Evolutionary conservation across 2,329 filamentous ascomycete genomes (phyloP), one percentile per base, ranked within the genome.

Genomic region (Aspergillus phoenicis): DNA sequence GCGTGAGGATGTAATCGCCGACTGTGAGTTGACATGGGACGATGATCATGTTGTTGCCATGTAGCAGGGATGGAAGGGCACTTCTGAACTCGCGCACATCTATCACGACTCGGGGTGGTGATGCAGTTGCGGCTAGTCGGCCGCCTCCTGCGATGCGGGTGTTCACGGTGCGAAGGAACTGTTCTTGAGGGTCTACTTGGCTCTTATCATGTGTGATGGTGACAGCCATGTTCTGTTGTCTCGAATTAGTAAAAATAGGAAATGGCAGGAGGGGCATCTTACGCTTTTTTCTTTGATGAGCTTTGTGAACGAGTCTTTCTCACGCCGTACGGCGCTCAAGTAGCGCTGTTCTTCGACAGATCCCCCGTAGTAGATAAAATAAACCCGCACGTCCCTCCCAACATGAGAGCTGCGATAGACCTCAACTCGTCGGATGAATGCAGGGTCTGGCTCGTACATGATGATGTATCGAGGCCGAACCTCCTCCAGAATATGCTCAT

Each of bases 61-160:
- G 94, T 2, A 98, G 83, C 4, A 99, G 84, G 1, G 93, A 97
- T 0, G 95, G 94, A 0, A 99, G 84, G 1, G 91, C 93, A 33
- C 93, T 97, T 65, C 95, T 88, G 75, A 99, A 98, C 77, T 99
- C 95, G 72, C 95, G 91, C 30, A 98, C 91, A 70, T 99, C 95
- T 45, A 98, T 93, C 2, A 99, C 91, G 0, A 98, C 91, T 26
- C 93, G 89, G 0, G 95, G 94, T 22, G 93, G 93, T 66, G 93
- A 86, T 5, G 92, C 89, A 5, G 93, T 97, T 8, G 93, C 93
- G 17, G 85, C 82, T 1, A 98, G 83, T 48, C 91, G 87, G 8
- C 95, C 95, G 52, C 95, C 95, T 59, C 95, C 95, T 1, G 95
- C 95, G 70, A 99, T 98, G 61, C 95, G 87, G 5, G 95, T 99